These are phyloP conservation scores for Trypanosoma avium DNA, from an alignment of 208 protist genomes.

Conservation along the genomic window DNA sequence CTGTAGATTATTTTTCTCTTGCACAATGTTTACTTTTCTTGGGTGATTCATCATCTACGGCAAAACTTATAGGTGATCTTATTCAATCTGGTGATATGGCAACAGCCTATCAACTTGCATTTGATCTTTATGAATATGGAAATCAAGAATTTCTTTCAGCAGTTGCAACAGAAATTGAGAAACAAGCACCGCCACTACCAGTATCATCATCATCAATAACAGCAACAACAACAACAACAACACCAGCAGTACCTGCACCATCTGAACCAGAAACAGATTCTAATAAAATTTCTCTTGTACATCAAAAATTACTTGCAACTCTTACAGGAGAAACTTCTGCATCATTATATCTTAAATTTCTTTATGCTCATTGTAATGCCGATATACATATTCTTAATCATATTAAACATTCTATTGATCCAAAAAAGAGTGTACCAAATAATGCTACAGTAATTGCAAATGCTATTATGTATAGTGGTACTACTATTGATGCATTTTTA, in stretches of 20 bases:
- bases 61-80: slow-evolving; percentile 78
- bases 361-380: slow-evolving; percentile 93
- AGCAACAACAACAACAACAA: background rate
- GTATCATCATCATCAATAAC: slow-evolving; percentile 19
- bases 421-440: slow-evolving; percentile 82
- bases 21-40: slow-evolving; percentile 95
- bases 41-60: slow-evolving; percentile 83
- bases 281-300: slow-evolving; percentile 22
- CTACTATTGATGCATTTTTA: slow-evolving; percentile 97
- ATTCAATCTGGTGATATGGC: slow-evolving; percentile 56
- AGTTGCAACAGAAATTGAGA: slow-evolving; percentile 48
- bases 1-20: slow-evolving; percentile 91
- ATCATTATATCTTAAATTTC: slow-evolving; percentile 94
- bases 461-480: slow-evolving; percentile 98
- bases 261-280: slow-evolving; percentile 8
- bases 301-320: slow-evolving; percentile 73
- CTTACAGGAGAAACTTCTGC: slow-evolving; percentile 91
- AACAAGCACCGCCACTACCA: background rate
- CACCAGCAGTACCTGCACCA: background rate
- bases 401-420: slow-evolving; percentile 92
- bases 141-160: slow-evolving; percentile 88
- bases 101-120: slow-evolving; percentile 84
- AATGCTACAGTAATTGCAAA: slow-evolving; percentile 95
- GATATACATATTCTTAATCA: slow-evolving; percentile 95
- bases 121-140: slow-evolving; percentile 88